Base-by-base conservation (phyloP, 495 filamentous ascomycete species). In the Hyphodiscus hymeniophilus region DNA sequence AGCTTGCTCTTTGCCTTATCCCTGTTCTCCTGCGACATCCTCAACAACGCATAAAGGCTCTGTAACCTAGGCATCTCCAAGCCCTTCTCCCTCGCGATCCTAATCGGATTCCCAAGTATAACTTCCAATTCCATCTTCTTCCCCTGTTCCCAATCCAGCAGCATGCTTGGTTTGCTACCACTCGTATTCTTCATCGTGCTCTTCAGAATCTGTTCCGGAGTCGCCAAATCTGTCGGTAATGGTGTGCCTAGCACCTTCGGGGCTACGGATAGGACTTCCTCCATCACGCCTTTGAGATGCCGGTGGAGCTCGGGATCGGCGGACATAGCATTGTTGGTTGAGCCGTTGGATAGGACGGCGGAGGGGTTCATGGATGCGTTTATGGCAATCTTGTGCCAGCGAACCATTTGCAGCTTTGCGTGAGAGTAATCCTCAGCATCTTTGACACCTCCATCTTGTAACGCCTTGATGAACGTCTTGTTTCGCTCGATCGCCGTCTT, bases 341-440 rank as follows among this genome's bases (percentile, higher is more conserved):
- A 55, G 0, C 77, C 76, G 16, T 74, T 76, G 0, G 68, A 68
- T 2, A 83, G 63, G 11, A 83, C 73, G 3, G 78, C 72, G 5
- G 73, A 77, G 2, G 78, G 75, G 61, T 83, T 83, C 66, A 81
- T 79, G 16, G 73, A 70, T 0, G 76, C 75, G 58, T 83, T 83
- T 61, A 81, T 82, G 48, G 69, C 73, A 20, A 81, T 70, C 59
- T 83, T 83, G 54, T 81, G 76, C 79, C 79, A 83, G 3, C 79
- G 61, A 13, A 81, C 67, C 12, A 68, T 61, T 60, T 81, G 78
- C 15, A 83, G 59, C 30, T 68, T 72, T 13, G 69, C 55, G 55
- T 79, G 74, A 49, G 63, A 60, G 28, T 67, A 66, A 6, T 65
- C 47, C 34, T 71, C 67, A 6, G 64, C 75, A 60, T 82, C 79